phyloP scores from a whole-genome alignment of 768 basidiomycete species.

The Tulasnella calospora region DNA sequence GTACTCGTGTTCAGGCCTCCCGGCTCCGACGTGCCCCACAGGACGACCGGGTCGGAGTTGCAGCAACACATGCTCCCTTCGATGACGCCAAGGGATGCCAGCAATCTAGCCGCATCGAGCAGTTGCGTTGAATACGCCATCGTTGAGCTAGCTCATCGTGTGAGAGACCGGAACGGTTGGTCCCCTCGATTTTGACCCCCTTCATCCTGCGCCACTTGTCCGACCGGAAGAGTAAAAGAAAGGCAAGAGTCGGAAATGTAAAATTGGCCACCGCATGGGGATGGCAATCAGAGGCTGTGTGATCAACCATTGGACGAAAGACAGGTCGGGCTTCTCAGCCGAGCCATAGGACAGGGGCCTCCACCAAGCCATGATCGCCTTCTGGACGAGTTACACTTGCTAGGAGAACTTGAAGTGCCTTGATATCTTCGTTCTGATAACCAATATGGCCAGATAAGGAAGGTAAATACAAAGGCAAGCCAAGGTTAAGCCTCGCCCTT shows the following conservation, averaged over 20 bases:
- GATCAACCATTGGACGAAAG: not conserved
- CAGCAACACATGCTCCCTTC: not conserved
- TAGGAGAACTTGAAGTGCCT: not conserved
- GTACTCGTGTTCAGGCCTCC: not conserved
- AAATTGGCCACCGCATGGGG: not conserved
- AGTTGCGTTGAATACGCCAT: not conserved
- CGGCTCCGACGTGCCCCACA: not conserved
- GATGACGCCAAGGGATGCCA: not conserved
- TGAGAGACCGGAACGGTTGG: not conserved
- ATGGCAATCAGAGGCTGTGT: not conserved
- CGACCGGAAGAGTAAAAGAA: not conserved
- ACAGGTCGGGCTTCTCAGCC: not conserved
- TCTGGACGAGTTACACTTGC: not conserved
- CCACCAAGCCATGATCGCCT: not conserved
- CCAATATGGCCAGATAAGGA: not conserved
- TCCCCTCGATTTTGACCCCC: not conserved
- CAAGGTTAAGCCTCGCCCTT: not conserved
- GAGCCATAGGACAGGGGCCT: not conserved
- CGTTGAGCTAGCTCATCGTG: not conserved
- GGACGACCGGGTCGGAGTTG: not conserved
- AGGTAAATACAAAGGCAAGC: not conserved
- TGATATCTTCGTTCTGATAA: not conserved
- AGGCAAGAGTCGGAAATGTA: not conserved
- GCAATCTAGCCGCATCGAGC: not conserved
- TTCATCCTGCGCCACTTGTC: not conserved